Evolutionary conservation across 768 basidiomycete species (phyloP).

Genomic region (Naganishia antarctica): DNA sequence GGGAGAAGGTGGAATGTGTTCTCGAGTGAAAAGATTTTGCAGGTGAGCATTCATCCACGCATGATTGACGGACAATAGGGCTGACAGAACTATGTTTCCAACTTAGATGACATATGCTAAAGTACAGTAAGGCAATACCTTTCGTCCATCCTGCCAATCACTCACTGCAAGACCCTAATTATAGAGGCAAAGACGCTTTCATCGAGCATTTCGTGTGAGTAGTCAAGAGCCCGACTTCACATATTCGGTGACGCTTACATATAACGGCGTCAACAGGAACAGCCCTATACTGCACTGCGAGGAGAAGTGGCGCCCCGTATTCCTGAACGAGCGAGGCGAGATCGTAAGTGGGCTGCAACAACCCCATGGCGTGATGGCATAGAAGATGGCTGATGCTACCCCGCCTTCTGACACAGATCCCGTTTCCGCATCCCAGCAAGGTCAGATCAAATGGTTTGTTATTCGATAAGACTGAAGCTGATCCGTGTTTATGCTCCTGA

Average conservation of each 20-base stretch:
- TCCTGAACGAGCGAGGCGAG: constrained; percentile 14
- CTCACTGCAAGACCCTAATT: too few species aligned
- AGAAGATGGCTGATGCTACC: too few species aligned
- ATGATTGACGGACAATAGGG: too few species aligned
- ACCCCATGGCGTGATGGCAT: too few species aligned
- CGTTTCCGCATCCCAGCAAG: background rate
- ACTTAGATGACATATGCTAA: constrained; percentile 16
- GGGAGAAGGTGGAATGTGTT: constrained; percentile 47
- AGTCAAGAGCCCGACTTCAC: too few species aligned
- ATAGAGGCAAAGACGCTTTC: constrained; percentile 12
- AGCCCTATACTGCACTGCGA: constrained; percentile 2
- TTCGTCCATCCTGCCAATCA: background rate
- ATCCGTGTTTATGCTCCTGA: too few species aligned
- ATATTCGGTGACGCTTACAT: too few species aligned
- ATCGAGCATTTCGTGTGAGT: constrained; percentile 10
- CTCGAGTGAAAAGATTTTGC: constrained; percentile 47
- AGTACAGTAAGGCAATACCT: background rate
- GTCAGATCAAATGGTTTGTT: background rate
- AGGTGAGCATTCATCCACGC: constrained; percentile 31
- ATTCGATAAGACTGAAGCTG: background rate
- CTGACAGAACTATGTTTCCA: too few species aligned
- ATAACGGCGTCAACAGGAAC: background rate
- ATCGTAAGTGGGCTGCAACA: background rate
- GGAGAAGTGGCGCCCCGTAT: constrained; percentile 17
- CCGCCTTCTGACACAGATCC: background rate